phyloP scores from a whole-genome alignment of 2,329 filamentous ascomycete species.

The Fusarium albidum region DNA sequence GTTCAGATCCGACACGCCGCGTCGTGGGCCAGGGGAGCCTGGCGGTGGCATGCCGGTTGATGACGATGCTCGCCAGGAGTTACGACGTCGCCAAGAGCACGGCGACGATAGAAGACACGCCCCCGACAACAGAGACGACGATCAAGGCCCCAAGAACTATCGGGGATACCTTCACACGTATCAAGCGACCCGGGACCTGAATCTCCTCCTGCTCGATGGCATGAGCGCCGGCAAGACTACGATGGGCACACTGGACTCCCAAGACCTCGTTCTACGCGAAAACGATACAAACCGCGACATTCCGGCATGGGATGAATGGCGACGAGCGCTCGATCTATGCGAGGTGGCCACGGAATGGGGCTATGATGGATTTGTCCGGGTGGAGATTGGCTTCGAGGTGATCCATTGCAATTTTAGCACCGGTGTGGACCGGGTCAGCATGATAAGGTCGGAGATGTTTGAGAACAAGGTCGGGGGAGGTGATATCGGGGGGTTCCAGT shows the following conservation, averaged over 20 bases:
- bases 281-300: constrained; percentile 29
- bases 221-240: constrained; percentile 71
- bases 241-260: constrained; percentile 73
- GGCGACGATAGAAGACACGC: neutral
- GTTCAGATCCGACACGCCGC: neutral
- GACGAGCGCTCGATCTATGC: constrained; percentile 65
- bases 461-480: constrained; percentile 25
- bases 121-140: constrained; percentile 9
- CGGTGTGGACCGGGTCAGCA: constrained; percentile 49
- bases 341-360: constrained; percentile 60
- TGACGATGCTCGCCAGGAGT: constrained; percentile 14
- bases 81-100: constrained; percentile 9
- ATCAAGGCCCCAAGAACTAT: constrained; percentile 5
- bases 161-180: constrained; percentile 74
- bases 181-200: constrained; percentile 62
- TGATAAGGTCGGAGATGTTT: constrained; percentile 38
- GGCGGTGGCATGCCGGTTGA: neutral
- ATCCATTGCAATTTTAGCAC: constrained; percentile 70
- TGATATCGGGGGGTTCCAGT: constrained; percentile 48
- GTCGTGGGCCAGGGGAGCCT: no score
- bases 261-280: constrained; percentile 68
- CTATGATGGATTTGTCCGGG: constrained; percentile 71
- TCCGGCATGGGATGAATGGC: constrained; percentile 52
- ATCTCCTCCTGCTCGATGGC: constrained; percentile 74
- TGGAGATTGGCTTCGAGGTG: constrained; percentile 76